Evolutionary conservation across 2,329 filamentous ascomycete genomes (phyloP).

Genomic region (Colletotrichum sublineola): DNA sequence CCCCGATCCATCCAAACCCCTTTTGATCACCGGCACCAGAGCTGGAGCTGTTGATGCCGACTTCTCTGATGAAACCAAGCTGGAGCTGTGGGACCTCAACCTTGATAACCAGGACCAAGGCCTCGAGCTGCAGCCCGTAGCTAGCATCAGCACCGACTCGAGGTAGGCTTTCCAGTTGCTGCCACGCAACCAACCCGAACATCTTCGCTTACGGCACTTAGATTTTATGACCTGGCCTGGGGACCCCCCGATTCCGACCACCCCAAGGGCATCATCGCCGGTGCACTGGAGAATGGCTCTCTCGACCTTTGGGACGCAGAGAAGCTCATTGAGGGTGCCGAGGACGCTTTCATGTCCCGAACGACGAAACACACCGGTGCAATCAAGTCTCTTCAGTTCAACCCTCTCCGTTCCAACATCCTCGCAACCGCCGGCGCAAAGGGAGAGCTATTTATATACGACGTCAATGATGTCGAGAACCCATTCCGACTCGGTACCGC

Average conservation of each 20-base stretch:
- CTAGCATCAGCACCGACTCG: slow-evolving; percentile 87
- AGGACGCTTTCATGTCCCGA: slow-evolving; percentile 85
- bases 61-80: slow-evolving; percentile 96
- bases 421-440: slow-evolving; percentile 93
- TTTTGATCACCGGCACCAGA: slow-evolving; percentile 93
- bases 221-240: slow-evolving; percentile 98
- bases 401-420: slow-evolving; percentile 90
- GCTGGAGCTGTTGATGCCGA: slow-evolving; percentile 96
- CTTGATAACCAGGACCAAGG: slow-evolving; percentile 82
- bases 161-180: slow-evolving; percentile 68
- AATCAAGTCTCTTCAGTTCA: slow-evolving; percentile 97
- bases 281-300: slow-evolving; percentile 93
- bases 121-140: slow-evolving; percentile 87
- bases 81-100: slow-evolving; percentile 95
- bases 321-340: slow-evolving; percentile 69
- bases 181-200: slow-evolving; percentile 9
- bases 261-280: slow-evolving; percentile 90
- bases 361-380: slow-evolving; percentile 91
- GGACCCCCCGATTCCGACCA: slow-evolving; percentile 83
- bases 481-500: slow-evolving; percentile 91
- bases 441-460: slow-evolving; percentile 96
- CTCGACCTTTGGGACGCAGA: slow-evolving; percentile 94
- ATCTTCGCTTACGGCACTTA: slow-evolving; percentile 53
- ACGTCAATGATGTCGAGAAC: slow-evolving; percentile 89
- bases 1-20: slow-evolving; percentile 80